Evolutionary conservation across 2,329 filamentous ascomycete genomes (phyloP), one percentile per base, ranked within the genome.

Genomic region (Meredithiella fracta): DNA sequence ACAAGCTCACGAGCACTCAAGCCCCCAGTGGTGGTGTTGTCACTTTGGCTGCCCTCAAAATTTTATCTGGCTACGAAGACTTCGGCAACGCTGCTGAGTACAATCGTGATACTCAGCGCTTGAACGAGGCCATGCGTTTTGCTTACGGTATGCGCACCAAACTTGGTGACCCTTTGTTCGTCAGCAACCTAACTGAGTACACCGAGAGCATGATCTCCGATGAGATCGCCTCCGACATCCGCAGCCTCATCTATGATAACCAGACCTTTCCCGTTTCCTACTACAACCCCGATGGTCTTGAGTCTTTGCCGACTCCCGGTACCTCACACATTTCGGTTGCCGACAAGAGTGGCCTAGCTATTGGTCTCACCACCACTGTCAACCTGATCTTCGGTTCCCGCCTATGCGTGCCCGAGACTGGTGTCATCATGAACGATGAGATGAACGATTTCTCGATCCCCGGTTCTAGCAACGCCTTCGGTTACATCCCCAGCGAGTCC

Each of bases 371-470:
- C 0, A 89, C 86, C 0, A 94, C 88, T 0, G 72, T 94, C 59
- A 94, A 94, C 65, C 72, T 88, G 6, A 72, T 86, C 1, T 94
- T 94, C 62, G 88, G 88, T 9, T 86, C 80, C 7, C 75, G 77
- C 2, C 63, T 94, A 47, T 78, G 92, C 62, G 79, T 92, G 0
- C 87, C 87, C 0, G 86, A 92, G 64, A 92, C 86, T 0, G 87
- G 87, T 2, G 72, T 92, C 47, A 83, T 90, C 54, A 82, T 90
- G 69, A 83, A 82, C 67, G 74, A 81, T 65, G 76, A 83, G 67
- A 79, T 79, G 74, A 77, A 82, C 71, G 88, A 94, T 70, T 96
- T 96, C 71, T 87, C 83, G 44, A 89, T 94, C 62, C 90, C 91
- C 0, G 79, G 79, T 54, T 72, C 76, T 1, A 76, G 74, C 57